Base-by-base conservation (phyloP, 495 filamentous ascomycete genomes). In the Podospora pseudoanserina region DNA sequence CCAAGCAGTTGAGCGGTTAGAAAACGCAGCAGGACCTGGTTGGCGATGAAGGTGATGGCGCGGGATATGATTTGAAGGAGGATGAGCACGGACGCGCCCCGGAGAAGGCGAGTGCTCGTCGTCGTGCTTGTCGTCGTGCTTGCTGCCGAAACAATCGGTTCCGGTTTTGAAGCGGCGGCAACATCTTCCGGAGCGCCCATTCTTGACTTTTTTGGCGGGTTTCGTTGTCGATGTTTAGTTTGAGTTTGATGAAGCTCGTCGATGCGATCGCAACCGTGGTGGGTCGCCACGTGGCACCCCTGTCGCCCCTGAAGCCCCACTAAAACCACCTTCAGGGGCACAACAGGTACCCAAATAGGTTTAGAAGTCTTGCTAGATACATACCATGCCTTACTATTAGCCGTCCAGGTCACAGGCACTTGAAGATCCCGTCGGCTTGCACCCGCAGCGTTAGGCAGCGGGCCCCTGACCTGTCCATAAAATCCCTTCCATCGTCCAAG, bases 11-110 rank as follows among this genome's bases (percentile, higher is more conserved):
- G 85, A 0, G 95, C 94, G 0, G 93, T 94, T 23, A 98, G 80
- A 73, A 88, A 92, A 53, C 93, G 92, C 4, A 99, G 82, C 13
- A 97, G 87, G 60, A 95, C 64, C 77, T 98, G 93, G 82, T 98
- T 98, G 66, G 94, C 88, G 58, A 86, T 77, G 78, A 99, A 99
- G 28, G 95, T 97, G 68, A 97, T 80, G 56, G 90, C 86, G 61
- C 94, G 90, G 16, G 93, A 97, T 49, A 81, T 80, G 71, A 98
- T 81, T 77, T 97, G 94, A 20, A 97, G 86, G 63, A 92, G 80
- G 73, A 99, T 93, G 65, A 99, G 84, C 69, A 93, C 87, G 11
- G 91, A 91, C 27, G 93, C 94, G 20, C 92, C 93, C 16, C 77
- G 78, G 19, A 84, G 76, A 63, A 77, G 79, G n/a, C 70, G 66